Conservation (phyloP, 169 alveolate species). For the Plasmodium chabaudi region DNA sequence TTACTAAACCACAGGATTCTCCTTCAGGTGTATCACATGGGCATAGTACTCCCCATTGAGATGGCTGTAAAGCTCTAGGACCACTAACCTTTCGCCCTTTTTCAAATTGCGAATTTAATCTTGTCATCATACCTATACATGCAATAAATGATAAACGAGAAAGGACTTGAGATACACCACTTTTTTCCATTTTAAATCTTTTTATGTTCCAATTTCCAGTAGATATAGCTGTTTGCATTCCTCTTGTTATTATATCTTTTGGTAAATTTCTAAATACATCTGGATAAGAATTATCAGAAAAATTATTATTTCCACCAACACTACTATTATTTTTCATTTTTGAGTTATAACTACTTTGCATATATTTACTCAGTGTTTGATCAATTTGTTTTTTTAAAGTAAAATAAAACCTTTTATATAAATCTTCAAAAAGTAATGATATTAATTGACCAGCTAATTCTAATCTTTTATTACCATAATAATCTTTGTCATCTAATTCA, state of each 20-base stretch:
- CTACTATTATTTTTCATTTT: constrained; percentile 59
- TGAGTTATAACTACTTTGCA: constrained; percentile 78
- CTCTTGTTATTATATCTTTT: constrained; percentile 95
- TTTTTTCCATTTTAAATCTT: constrained; percentile 98
- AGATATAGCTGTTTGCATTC: constrained; percentile 96
- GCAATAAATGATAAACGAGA: constrained; percentile 98
- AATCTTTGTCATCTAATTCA: constrained; percentile 98
- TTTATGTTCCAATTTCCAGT: constrained; percentile 99
- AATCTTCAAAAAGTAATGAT: constrained; percentile 96
- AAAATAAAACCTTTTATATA: constrained; percentile 83
- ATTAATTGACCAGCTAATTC: constrained; percentile 99
- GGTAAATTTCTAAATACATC: constrained; percentile 92
- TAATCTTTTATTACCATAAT: constrained; percentile 99
- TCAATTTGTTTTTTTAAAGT: constrained; percentile 92
- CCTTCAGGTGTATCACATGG: constrained; percentile 99
- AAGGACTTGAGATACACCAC: constrained; percentile 98
- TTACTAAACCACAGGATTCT: constrained; percentile 98
- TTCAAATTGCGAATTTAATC: constrained; percentile 92
- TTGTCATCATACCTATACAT: constrained; percentile 92
- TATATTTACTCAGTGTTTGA: constrained; percentile 83
- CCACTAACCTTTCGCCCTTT: constrained; percentile 96
- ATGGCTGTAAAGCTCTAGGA: constrained; percentile 99
- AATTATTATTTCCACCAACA: constrained; percentile 66
- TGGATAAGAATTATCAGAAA: constrained; percentile 82
- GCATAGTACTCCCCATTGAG: constrained; percentile 99